These are phyloP conservation scores for Fusarium udum DNA, from an alignment of 2,329 filamentous ascomycete species.

Conservation along the genomic window DNA sequence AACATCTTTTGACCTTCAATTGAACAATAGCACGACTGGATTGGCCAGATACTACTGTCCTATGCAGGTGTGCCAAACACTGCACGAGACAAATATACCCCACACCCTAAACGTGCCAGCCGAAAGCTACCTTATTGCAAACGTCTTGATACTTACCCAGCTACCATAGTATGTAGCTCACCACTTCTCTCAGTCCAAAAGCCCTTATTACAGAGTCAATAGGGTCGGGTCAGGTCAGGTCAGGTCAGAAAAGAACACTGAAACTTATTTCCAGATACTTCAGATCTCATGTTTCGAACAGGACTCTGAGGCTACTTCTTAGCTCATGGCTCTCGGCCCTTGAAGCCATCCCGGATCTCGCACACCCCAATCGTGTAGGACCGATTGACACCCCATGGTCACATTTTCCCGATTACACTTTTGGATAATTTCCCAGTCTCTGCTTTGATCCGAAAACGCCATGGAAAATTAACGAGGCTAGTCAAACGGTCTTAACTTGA, in stretches of 20 bases:
- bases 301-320: not conserved
- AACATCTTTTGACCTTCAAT: not conserved
- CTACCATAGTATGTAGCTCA: not conserved
- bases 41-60: not conserved
- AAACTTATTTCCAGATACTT: not conserved
- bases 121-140: constrained; percentile 19
- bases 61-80: constrained; percentile 15
- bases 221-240: not conserved
- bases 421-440: not conserved
- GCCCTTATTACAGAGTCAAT: not conserved
- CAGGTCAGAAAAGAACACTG: not conserved
- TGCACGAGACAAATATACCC: constrained; percentile 16
- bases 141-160: not conserved
- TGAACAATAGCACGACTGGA: not conserved
- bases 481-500: not conserved
- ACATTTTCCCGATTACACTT: constrained; percentile 1
- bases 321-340: not conserved
- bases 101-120: constrained; percentile 22
- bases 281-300: constrained; percentile 8
- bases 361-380: constrained; percentile 19
- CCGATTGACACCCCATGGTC: constrained; percentile 22
- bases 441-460: constrained; percentile 5
- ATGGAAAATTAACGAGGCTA: not conserved
- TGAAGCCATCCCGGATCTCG: constrained; percentile 15
- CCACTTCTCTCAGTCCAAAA: not conserved